Percentiles rank a stretch among this genome's conserved stretches.
Conservation (phyloP, 2,329 filamentous ascomycete genomes). For the Fusarium succisae region DNA sequence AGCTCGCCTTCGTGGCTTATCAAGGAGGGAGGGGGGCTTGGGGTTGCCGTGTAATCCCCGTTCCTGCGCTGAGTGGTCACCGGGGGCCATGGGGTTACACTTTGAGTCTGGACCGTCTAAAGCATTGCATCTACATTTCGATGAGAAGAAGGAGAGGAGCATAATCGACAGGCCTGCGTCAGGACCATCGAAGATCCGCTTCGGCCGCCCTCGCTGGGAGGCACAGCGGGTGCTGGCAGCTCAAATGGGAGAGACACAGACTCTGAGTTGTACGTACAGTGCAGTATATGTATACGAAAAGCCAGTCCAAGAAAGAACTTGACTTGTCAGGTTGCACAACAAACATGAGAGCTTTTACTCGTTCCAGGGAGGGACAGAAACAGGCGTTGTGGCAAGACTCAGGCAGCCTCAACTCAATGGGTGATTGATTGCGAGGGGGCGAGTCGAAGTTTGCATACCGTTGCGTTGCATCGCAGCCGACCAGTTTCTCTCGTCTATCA, state of each 20-base stretch:
- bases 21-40: background rate
- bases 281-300: background rate
- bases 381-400: constrained; percentile 31
- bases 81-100: constrained; percentile 16
- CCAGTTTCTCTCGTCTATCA: constrained; percentile 9
- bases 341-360: constrained; percentile 3
- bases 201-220: constrained; percentile 25
- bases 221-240: constrained; percentile 27
- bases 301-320: constrained; percentile 9
- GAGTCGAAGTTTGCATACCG: constrained; percentile 15
- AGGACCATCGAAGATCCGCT: constrained; percentile 31
- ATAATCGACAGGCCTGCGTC: constrained; percentile 16
- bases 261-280: background rate
- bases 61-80: constrained; percentile 26
- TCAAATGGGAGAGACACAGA: constrained; percentile 16
- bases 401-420: constrained; percentile 7
- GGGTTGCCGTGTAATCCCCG: constrained; percentile 20
- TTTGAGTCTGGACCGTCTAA: background rate
- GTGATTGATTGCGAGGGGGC: constrained; percentile 16
- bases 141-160: background rate
- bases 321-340: constrained; percentile 35
- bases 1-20: constrained; percentile 25
- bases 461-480: constrained; percentile 37
- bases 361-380: constrained; percentile 1
- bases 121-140: constrained; percentile 6